Conservation (phyloP, 352 stramenopile species). For the Hyaloperonospora brassicae region DNA sequence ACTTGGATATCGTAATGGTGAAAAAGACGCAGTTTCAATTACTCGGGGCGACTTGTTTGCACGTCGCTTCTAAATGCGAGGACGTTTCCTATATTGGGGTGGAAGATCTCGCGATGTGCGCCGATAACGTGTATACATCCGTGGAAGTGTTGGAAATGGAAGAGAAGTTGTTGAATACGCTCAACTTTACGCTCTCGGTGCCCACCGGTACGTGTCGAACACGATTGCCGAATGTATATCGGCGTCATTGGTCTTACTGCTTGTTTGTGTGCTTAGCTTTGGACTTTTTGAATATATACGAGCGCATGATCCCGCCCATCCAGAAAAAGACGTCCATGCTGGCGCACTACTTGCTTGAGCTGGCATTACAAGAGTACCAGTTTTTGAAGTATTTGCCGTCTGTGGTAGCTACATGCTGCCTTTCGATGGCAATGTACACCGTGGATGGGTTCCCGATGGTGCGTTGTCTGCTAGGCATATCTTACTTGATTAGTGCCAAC, state of each 20-base stretch:
- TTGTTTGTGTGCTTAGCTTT: constrained; percentile 35
- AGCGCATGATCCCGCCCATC: constrained; percentile 80
- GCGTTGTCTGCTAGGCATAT: not conserved
- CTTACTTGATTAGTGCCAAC: not conserved
- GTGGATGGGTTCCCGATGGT: constrained; percentile 80
- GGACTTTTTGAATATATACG: constrained; percentile 87
- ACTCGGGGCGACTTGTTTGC: constrained; percentile 84
- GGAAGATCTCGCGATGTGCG: constrained; percentile 87
- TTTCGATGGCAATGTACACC: constrained; percentile 84
- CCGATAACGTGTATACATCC: constrained; percentile 87
- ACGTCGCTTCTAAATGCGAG: constrained; percentile 88
- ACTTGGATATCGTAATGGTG: constrained; percentile 83
- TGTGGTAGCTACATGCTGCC: constrained; percentile 72
- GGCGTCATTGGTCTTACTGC: not conserved
- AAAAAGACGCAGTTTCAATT: constrained; percentile 86
- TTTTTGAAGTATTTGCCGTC: constrained; percentile 83
- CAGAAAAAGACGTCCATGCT: constrained; percentile 82
- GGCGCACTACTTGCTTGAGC: constrained; percentile 83
- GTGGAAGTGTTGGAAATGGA: constrained; percentile 88
- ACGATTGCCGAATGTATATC: not conserved
- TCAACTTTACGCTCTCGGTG: constrained; percentile 87
- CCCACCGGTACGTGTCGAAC: constrained; percentile 53
- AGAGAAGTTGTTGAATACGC: constrained; percentile 87
- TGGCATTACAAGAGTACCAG: constrained; percentile 84
- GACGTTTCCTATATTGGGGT: constrained; percentile 90